Evolutionary conservation across 192 early-diverging fungal genomes (phyloP), one percentile per base, ranked within the genome.

Genomic region (Rhizoclosmatium sp.): DNA sequence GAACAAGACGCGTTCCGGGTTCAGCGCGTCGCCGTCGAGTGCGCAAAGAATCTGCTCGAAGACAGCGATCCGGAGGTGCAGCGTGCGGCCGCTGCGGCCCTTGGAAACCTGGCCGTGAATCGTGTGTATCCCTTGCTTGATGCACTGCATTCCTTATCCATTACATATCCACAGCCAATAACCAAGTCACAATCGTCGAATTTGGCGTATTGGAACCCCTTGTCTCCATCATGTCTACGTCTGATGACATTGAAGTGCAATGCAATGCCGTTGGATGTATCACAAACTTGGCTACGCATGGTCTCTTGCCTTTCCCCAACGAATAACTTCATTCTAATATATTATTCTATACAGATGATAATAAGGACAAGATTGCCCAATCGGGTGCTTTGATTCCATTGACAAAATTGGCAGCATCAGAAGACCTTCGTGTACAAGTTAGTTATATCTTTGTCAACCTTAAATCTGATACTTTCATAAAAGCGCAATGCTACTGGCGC

Each of bases 261-360:
- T 94, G 93, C 79, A 97, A 97, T 83, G 94, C 95, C 12, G 95
- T 96, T 19, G 95, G 95, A 14, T 97, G 95, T 84, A 95, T 97
- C 75, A 97, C 95, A 0, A 97, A 97, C 65, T 88, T 97, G 71
- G 94, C 95, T 3, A 96, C 95, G 2, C 87, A 91, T 80, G 92
- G 92, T 92, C 85, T 70, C 14, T 49, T 31, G 31, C 31, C 31
- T 31, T 31, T 31, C 31, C 31, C 31, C 31, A 2, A 3, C 54
- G 42, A 80, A 42, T 31, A 31, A 31, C 31, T 31, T 31, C 31
- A 31, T 0, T 70, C 60, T 46, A 83, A 54, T 16, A 16, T 67
- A 45, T 31, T 67, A 45, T 31, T 31, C 31, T 31, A 31, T 31
- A 31, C 80, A 88, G 95, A 96, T 66, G 94, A 93, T 62, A 97